These are phyloP conservation scores for Ochetophila trinervis DNA, from an alignment of 306 rosid genomes.

Conservation along the genomic window DNA sequence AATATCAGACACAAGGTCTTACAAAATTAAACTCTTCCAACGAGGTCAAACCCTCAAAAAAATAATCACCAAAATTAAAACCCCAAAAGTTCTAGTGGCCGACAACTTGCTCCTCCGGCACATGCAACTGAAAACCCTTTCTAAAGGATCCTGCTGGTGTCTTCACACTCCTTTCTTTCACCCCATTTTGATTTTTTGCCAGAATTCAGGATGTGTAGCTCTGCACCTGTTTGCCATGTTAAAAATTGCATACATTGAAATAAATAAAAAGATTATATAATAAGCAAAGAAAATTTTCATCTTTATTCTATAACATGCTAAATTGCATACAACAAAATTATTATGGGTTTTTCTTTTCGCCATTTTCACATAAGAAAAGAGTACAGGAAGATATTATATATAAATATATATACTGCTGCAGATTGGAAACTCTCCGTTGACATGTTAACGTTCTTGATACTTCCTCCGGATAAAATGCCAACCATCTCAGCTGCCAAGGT, in stretches of 20 bases:
- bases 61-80: slow-evolving; percentile 21
- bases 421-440: slow-evolving; percentile 13
- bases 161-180: not conserved
- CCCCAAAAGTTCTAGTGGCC: slow-evolving; percentile 46
- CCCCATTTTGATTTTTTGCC: not conserved
- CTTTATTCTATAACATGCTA: not conserved
- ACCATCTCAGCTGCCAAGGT: slow-evolving; percentile 46
- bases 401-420: slow-evolving; percentile 4
- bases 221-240: not conserved
- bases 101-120: slow-evolving; percentile 50
- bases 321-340: too few relatives aligned
- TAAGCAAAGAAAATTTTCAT: not conserved
- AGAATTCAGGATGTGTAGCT: not conserved
- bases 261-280: not conserved
- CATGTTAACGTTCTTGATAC: slow-evolving; percentile 16
- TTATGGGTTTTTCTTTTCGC: not conserved
- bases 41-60: slow-evolving; percentile 50
- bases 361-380: slow-evolving; percentile 6
- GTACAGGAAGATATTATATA: not conserved
- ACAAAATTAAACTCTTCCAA: slow-evolving; percentile 26
- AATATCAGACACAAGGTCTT: slow-evolving; percentile 23
- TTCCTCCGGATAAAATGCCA: slow-evolving; percentile 57
- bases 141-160: not conserved
- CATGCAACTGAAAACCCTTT: slow-evolving; percentile 38
- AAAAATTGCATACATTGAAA: not conserved